Conservation (phyloP, 768 basidiomycete genomes). For the Pulveroboletus frians region DNA sequence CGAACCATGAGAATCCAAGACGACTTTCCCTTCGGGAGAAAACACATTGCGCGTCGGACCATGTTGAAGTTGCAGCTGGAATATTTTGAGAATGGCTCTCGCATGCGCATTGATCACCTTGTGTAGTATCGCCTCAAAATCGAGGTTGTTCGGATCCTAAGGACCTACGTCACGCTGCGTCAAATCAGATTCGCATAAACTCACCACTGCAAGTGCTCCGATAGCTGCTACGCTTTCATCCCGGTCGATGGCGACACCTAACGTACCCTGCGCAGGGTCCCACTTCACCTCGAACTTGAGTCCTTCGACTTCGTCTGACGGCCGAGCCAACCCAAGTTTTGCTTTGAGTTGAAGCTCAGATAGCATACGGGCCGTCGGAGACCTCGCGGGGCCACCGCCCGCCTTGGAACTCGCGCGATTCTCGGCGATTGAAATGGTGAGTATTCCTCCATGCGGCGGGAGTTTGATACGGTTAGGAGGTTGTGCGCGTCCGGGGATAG, state of each 20-base stretch:
- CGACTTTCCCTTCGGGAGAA: conserved; percentile 54
- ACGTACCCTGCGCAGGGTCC: conserved; percentile 66
- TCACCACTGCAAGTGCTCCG: conserved; percentile 51
- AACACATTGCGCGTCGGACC: conserved; percentile 53
- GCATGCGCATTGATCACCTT: conserved; percentile 64
- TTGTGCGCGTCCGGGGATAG: conserved; percentile 27
- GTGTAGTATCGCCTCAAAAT: conserved; percentile 66
- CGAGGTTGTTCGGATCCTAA: conserved; percentile 63
- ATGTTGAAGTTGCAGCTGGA: conserved; percentile 50
- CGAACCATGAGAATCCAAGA: conserved; percentile 53
- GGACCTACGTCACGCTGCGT: neutral
- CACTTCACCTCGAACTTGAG: conserved; percentile 67
- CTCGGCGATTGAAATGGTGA: conserved; percentile 69
- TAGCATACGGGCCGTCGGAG: conserved; percentile 49
- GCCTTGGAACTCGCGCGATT: conserved; percentile 36
- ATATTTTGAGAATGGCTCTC: conserved; percentile 51
- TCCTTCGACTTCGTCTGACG: conserved; percentile 74
- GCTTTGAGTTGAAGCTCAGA: conserved; percentile 59
- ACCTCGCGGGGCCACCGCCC: conserved; percentile 45
- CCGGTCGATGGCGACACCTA: conserved; percentile 53
- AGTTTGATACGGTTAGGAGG: conserved; percentile 36
- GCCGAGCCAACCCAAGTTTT: conserved; percentile 48
- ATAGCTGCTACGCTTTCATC: conserved; percentile 41
- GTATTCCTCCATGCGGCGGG: conserved; percentile 62
- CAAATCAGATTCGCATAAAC: conserved; percentile 22